Base-by-base conservation (phyloP, 2,329 filamentous ascomycete genomes). In the Hypoxylon sp. region DNA sequence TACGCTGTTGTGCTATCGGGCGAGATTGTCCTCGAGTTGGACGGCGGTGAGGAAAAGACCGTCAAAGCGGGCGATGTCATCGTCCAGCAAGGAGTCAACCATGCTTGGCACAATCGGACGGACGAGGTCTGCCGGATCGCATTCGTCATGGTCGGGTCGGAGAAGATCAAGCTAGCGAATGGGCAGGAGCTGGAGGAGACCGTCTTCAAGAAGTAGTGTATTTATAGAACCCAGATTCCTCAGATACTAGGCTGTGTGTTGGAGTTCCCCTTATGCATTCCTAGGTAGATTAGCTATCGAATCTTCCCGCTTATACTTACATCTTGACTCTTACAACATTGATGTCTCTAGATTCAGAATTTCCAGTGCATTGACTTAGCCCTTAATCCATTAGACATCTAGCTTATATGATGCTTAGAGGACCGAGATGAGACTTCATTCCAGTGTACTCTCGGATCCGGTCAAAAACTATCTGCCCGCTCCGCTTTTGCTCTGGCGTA, bases 21-120 rank as follows among this genome's bases (percentile, higher is more conserved):
- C 1, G 76, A 78, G 60, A 78, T 84, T 5, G 79, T 80, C 3
- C 68, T 83, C n/a, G 71, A 63, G 4, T 76, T 85, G 1, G 82
- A 84, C 64, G 73, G 75, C 2, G 82, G 82, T 5, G 81, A 80
- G 53, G 81, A 82, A 73, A 81, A 75, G 66, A 76, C 73, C 3
- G 27, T 83, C 1, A 66, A 65, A 29, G 70, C 73, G 1, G 82
- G 82, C 10, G 82, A 84, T 47, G 70, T 79, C n/a, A 73, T 83
- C 35, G 75, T 84, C 0, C 79, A 83, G 72, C 75, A 80, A 44
- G 83, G 83, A 0, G 78, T 77, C 7, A 83, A 81, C 60, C 84
- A 86, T 72, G 73, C 75, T 10, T 86, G 83, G 95, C 72, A 78
- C 15, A 85, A 85, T 63, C 75, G 78, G 15, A 76, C 77, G 0